Evolutionary conservation across 306 rosid genomes (phyloP), one percentile per base, ranked within the genome.

Genomic region (Glycine latifolia): DNA sequence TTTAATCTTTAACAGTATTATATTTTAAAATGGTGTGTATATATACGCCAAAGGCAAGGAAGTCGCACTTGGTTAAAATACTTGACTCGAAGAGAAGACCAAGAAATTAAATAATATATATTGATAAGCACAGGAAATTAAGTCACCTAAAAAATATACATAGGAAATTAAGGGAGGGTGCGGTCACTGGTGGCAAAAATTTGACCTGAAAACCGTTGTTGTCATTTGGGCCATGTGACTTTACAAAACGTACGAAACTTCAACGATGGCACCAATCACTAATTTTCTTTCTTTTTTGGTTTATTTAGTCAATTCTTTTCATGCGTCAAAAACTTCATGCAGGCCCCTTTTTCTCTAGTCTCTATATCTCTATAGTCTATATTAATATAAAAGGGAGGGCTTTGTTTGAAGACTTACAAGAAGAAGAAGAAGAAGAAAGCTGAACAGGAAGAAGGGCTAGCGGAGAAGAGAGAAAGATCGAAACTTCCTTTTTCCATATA

Each of bases 321-420:
- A 68, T 80, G 75, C 81, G 97, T 93, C 91, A 91, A 89, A 89
- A 79, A 61, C 88, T 85, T 81, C 89, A 83, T 73, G 87, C 96
- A 87, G 46, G 72, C 61, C 74, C 31, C 63, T 59, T 55, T 84
- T 49, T 37, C 84, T 88, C 85, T 84, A 26, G 60, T 61, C 52
- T 50, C 26, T 82, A 82, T 26, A 26, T 26, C 31, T 26, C 31
- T 26, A 26, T 26, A 26, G 31, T 26, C 31, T 2, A 26, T 74
- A 81, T 69, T 63, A 79, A 59, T 53, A 78, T 82, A 61, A 7
- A 53, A 61, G 12, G 12, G 39, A 55, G 26, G 44, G 78, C 41
- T 58, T 68, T 55, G n/a, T 62, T 79, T 33, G 84, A 80, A 56
- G 69, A 71, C 82, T 58, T 35, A 61, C 10, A 1, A 26, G 31